These are phyloP conservation scores for Fragaria vesca DNA, from an alignment of 306 rosid genomes.

Conservation along the genomic window DNA sequence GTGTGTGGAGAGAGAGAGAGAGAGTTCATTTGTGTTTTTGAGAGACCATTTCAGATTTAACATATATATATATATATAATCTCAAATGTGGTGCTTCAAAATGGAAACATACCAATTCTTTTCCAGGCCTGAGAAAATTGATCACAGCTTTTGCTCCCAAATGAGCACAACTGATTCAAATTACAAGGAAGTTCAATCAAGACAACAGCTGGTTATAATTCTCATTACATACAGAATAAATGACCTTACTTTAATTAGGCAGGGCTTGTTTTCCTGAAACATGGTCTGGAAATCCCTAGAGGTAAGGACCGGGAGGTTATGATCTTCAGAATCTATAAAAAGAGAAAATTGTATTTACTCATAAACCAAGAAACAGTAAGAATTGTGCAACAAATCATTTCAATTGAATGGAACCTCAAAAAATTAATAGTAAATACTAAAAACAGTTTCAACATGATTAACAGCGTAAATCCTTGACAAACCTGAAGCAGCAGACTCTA, in stretches of 20 bases:
- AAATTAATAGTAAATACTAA: background rate
- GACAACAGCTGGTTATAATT: background rate
- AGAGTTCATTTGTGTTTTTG: background rate
- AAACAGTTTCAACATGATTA: conserved; percentile 2
- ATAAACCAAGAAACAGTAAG: conserved; percentile 25
- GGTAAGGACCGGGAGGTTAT: conserved; percentile 44
- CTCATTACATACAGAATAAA: conserved; percentile 16
- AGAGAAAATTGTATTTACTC: conserved; percentile 8
- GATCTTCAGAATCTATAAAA: conserved; percentile 49
- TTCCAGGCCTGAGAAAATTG: conserved; percentile 70
- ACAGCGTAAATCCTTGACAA: conserved; percentile 31
- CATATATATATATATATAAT: conserved; percentile 4
- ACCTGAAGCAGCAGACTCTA: conserved; percentile 55
- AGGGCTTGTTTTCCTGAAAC: conserved; percentile 54
- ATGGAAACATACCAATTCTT: conserved; percentile 57
- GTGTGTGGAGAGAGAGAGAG: background rate
- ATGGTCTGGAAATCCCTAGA: conserved; percentile 53
- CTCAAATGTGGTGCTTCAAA: conserved; percentile 4
- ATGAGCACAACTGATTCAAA: conserved; percentile 69
- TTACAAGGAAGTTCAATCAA: background rate
- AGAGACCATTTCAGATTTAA: background rate
- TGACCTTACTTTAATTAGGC: conserved; percentile 62
- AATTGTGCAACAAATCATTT: background rate
- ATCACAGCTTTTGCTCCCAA: conserved; percentile 67
- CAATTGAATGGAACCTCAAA: background rate